Evolutionary conservation across 192 early-diverging fungal species (phyloP), one percentile per base, ranked within the genome.

Genomic region (Ambispora gerdemannii): DNA sequence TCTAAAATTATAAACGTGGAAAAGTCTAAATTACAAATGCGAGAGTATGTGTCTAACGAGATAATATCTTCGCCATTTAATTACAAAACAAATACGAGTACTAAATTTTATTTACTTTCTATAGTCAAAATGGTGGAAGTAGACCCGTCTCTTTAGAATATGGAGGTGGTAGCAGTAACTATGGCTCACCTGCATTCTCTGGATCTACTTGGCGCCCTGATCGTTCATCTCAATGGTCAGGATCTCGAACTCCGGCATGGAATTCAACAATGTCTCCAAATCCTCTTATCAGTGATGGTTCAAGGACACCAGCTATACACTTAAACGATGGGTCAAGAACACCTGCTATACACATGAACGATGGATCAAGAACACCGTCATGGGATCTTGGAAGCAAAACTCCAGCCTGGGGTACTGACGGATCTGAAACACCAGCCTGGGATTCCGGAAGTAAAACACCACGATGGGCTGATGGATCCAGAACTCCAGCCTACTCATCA

Each of bases 1-100:
- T 87, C 85, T 27, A 82, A 86, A 11, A 83, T 92, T 24, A 83
- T 99, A 28, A 90, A 80, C n/a, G 88, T 98, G 2, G 87, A 89
- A 25, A 88, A 87, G 66, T 83, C 85, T 38, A 91, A 92, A 62
- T 76, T 98, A n/a, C 75, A 82, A 22, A 81, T 92, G 4, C 78
- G 85, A 27, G 89, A 88, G 75, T 80, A 75, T 31, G 72, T 53
- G 33, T 0, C 28, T 3, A n/a, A n/a, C n/a, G n/a, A n/a, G n/a
- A n/a, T 59, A 27, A 59, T 22, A 19, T 70, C 25, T 66, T 35
- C 4, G 2, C 22, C 10, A 20, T 67, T 50, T 64, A 43, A 47
- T 6, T 43, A 31, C 33, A n/a, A n/a, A n/a, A n/a, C n/a, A n/a
- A n/a, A n/a, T n/a, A n/a, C n/a, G n/a, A n/a, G n/a, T n/a, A n/a